Conservation (phyloP, 75 land plant species). For the Larix kaempferi region DNA sequence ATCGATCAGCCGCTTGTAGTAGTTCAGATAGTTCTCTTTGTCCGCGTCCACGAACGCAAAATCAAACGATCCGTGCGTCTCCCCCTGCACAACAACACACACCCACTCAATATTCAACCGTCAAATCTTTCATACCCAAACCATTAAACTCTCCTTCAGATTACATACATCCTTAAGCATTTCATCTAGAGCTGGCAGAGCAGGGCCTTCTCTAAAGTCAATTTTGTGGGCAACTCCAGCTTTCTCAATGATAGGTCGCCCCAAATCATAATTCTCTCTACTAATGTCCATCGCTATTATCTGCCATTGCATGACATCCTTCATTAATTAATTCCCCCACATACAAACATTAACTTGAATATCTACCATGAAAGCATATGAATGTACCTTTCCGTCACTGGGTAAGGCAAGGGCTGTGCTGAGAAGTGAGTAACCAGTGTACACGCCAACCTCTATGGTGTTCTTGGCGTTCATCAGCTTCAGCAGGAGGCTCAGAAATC, state of each 20-base stretch:
- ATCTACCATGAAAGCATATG: too few species aligned
- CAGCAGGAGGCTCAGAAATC: conserved; percentile 60
- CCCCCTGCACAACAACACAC: too few species aligned
- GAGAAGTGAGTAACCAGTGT: conserved; percentile 83
- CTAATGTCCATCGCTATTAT: conserved; percentile 68
- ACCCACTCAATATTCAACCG: too few species aligned
- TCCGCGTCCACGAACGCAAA: too few species aligned
- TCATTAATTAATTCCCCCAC: too few species aligned
- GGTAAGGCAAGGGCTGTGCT: conserved; percentile 85
- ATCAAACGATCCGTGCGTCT: too few species aligned
- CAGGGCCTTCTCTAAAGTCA: conserved; percentile 71
- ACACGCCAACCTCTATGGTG: conserved; percentile 77
- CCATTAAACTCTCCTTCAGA: too few species aligned
- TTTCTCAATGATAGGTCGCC: conserved; percentile 53
- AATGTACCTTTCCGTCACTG: conserved; percentile 60
- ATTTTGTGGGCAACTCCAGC: conserved; percentile 80
- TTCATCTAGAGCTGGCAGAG: conserved; percentile 42
- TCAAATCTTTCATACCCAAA: too few species aligned
- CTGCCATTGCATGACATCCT: conserved; percentile 21
- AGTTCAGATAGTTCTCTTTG: too few species aligned
- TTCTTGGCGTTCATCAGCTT: conserved; percentile 84
- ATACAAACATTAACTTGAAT: too few species aligned
- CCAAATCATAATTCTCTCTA: conserved; percentile 61
- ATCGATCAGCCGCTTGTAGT: conserved; percentile 45
- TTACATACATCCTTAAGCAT: conserved; percentile 41